Evolutionary conservation across 2,329 filamentous ascomycete genomes (phyloP).

Genomic region (Exophiala viscosa): DNA sequence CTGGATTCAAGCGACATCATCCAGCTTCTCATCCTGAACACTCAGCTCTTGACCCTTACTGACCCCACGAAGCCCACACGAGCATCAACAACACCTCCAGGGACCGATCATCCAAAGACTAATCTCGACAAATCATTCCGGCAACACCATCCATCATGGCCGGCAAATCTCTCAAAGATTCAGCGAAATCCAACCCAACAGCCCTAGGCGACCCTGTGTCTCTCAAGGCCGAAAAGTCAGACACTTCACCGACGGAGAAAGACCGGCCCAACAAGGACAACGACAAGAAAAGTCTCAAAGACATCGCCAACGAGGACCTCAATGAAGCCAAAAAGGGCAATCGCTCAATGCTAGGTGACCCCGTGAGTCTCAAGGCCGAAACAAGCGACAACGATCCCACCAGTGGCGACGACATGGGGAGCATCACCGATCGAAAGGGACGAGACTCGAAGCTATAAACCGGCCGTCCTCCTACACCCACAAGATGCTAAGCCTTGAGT

Average conservation of each 20-base stretch:
- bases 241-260: slow-evolving; percentile 17
- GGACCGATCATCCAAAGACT: background rate
- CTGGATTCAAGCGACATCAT: background rate
- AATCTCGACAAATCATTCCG: background rate
- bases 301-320: slow-evolving; percentile 20
- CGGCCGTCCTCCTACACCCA: too few relatives aligned
- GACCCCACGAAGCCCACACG: too few relatives aligned
- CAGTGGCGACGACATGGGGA: slow-evolving; percentile 26
- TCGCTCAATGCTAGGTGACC: slow-evolving; percentile 40
- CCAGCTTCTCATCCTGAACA: too few relatives aligned
- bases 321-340: slow-evolving; percentile 28
- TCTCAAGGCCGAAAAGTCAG: slow-evolving; percentile 22
- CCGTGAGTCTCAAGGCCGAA: slow-evolving; percentile 41
- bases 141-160: slow-evolving; percentile 6
- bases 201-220: slow-evolving; percentile 24
- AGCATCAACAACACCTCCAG: too few relatives aligned
- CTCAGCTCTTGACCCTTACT: too few relatives aligned
- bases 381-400: slow-evolving; percentile 33
- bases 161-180: slow-evolving; percentile 17
- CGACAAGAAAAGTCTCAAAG: slow-evolving; percentile 17
- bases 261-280: slow-evolving; percentile 4
- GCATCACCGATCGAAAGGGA: slow-evolving; percentile 9
- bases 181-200: slow-evolving; percentile 18
- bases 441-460: slow-evolving; percentile 19
- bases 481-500: too few relatives aligned